Conservation (phyloP, 2,329 filamentous ascomycete species). For the Thelonectria rubi region DNA sequence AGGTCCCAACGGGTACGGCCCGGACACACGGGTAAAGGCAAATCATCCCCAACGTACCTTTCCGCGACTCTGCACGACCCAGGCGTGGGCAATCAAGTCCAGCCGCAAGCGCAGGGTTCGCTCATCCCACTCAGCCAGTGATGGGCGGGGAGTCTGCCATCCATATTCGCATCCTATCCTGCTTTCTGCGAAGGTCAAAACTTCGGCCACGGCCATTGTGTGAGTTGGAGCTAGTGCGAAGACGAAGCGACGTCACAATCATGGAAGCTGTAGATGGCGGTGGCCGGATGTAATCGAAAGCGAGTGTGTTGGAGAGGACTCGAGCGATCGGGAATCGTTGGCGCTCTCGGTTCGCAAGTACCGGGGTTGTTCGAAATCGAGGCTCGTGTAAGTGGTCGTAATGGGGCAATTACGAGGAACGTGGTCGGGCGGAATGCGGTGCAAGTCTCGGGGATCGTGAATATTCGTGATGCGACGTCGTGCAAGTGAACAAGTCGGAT, state of each 20-base stretch:
- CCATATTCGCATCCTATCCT: constrained; percentile 54
- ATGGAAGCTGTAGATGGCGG: constrained; percentile 56
- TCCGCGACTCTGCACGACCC: constrained; percentile 41
- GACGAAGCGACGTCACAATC: constrained; percentile 56
- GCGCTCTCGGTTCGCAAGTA: constrained; percentile 22
- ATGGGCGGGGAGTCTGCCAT: constrained; percentile 47
- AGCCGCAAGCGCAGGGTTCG: constrained; percentile 39
- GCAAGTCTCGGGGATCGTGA: constrained; percentile 26
- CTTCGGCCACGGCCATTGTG: constrained; percentile 64
- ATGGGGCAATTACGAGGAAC: constrained; percentile 7
- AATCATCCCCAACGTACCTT: constrained; percentile 31
- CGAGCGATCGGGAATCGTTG: constrained; percentile 19
- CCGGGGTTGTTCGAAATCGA: constrained; percentile 9
- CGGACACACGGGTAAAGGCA: constrained; percentile 10
- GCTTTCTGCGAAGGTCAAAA: constrained; percentile 55
- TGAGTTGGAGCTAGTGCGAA: constrained; percentile 56
- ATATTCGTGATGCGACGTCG: constrained; percentile 32
- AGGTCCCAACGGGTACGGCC: constrained; percentile 13
- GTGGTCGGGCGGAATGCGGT: constrained; percentile 12
- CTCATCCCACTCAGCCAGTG: constrained; percentile 43
- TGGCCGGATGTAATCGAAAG: constrained; percentile 23
- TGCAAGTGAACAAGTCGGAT: constrained; percentile 10
- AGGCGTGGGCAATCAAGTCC: constrained; percentile 47
- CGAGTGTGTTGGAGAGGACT: constrained; percentile 25
- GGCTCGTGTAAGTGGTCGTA: constrained; percentile 33